Conservation (phyloP, 768 basidiomycete species). For the Tephrocybe sp. region DNA sequence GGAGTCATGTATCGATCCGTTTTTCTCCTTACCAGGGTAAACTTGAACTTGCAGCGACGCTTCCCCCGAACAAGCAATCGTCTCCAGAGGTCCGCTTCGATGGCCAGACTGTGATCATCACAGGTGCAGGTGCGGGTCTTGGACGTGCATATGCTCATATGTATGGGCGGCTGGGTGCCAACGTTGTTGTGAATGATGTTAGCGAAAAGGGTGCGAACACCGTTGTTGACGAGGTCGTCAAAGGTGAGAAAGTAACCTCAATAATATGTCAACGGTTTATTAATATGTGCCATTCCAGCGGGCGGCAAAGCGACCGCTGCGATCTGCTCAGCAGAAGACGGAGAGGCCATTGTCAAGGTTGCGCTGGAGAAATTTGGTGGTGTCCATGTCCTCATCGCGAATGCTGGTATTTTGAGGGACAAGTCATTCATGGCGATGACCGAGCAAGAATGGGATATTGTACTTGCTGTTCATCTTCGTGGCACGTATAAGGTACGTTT, state of each 20-base stretch:
- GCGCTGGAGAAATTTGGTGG: slow-evolving; percentile 86
- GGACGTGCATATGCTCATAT: slow-evolving; percentile 91
- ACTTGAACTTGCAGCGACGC: slow-evolving; percentile 61
- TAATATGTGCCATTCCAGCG: slow-evolving; percentile 38
- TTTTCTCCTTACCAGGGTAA: slow-evolving; percentile 36
- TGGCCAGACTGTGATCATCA: slow-evolving; percentile 89
- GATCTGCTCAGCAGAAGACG: slow-evolving; percentile 89
- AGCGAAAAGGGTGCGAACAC: slow-evolving; percentile 79
- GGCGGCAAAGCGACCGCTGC: slow-evolving; percentile 88
- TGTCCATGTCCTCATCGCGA: slow-evolving; percentile 87
- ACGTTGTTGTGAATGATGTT: slow-evolving; percentile 95
- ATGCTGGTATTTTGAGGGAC: slow-evolving; percentile 93
- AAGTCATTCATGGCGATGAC: slow-evolving; percentile 90
- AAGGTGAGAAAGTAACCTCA: slow-evolving; percentile 44
- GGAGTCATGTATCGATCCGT: not conserved
- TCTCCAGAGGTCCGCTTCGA: slow-evolving; percentile 77
- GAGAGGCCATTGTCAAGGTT: slow-evolving; percentile 83
- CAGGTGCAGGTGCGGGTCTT: slow-evolving; percentile 93
- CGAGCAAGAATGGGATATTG: slow-evolving; percentile 92
- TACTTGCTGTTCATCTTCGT: slow-evolving; percentile 83
- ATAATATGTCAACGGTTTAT: not conserved
- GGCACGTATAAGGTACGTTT: slow-evolving; percentile 80
- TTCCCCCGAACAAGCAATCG: slow-evolving; percentile 69
- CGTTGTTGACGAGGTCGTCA: slow-evolving; percentile 85
- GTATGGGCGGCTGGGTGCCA: slow-evolving; percentile 92